Percentiles rank a stretch among this genome's conserved stretches.
These are phyloP conservation scores for Camelina neglecta DNA, from an alignment of 345 rosid genomes.

Conservation along the genomic window DNA sequence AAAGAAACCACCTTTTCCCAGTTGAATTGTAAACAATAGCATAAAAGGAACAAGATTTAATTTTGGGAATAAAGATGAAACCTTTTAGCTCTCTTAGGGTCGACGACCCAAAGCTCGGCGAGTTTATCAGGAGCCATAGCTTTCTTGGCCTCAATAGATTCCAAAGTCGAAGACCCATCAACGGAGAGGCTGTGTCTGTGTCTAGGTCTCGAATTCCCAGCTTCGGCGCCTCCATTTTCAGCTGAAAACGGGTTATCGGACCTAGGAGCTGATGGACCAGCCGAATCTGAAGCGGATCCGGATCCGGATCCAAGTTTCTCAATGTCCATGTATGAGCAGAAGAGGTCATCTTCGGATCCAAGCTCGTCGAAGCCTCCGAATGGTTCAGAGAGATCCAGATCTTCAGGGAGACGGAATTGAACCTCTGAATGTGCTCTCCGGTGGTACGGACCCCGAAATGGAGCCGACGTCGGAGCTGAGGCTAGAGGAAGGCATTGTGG, in stretches of 20 bases:
- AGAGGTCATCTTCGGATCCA: constrained; percentile 84
- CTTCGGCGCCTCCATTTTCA: constrained; percentile 22
- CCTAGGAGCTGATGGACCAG: constrained; percentile 46
- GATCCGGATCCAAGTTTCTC: constrained; percentile 73
- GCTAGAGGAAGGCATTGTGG: constrained; percentile 32
- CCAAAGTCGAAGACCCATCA: constrained; percentile 65
- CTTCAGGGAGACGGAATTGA: constrained; percentile 78
- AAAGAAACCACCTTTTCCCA: constrained; percentile 30
- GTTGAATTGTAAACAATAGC: constrained; percentile 15
- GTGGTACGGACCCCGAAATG: constrained; percentile 60
- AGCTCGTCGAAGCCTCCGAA: constrained; percentile 58
- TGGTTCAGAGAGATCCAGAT: constrained; percentile 69
- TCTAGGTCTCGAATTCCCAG: constrained; percentile 48
- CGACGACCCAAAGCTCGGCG: constrained; percentile 80
- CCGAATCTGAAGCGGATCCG: constrained; percentile 53
- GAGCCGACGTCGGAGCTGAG: constrained; percentile 29
- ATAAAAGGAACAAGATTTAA: constrained; percentile 3
- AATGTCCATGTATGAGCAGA: constrained; percentile 80
- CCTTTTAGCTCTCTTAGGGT: constrained; percentile 96
- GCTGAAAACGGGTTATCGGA: constrained; percentile 42
- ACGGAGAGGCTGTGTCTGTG: constrained; percentile 87
- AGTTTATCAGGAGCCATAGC: constrained; percentile 96
- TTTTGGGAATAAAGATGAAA: constrained; percentile 27
- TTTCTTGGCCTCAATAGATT: constrained; percentile 85
- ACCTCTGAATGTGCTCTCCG: constrained; percentile 85